These are phyloP conservation scores for Suhomyces maxii DNA, from an alignment of 1,139 yeast species.

Conservation along the genomic window DNA sequence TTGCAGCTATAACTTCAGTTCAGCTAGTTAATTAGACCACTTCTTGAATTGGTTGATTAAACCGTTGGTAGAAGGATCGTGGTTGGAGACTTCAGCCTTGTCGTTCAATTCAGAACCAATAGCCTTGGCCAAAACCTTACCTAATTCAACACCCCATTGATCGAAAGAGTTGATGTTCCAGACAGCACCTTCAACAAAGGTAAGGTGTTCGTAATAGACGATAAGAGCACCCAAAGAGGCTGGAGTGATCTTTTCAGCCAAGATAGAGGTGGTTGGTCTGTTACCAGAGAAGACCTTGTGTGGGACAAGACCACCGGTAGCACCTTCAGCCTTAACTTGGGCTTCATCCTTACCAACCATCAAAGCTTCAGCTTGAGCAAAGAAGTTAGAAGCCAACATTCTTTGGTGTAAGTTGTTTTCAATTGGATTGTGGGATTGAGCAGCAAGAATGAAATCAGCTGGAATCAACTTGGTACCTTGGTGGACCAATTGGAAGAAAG, in stretches of 20 bases:
- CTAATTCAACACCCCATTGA: slow-evolving; percentile 99
- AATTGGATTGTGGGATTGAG: slow-evolving; percentile 97
- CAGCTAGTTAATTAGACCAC: slow-evolving; percentile 54
- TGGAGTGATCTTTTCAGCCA: slow-evolving; percentile 94
- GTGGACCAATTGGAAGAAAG: slow-evolving; percentile 98
- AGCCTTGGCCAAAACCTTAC: slow-evolving; percentile 95
- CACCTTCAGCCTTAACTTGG: slow-evolving; percentile 87
- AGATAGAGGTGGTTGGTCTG: slow-evolving; percentile 97
- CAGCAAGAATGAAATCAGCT: slow-evolving; percentile 93
- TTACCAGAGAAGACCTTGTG: slow-evolving; percentile 97
- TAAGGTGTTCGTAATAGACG: slow-evolving; percentile 95
- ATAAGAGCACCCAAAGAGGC: slow-evolving; percentile 93
- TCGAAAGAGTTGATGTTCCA: slow-evolving; percentile 99
- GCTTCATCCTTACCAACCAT: slow-evolving; percentile 92
- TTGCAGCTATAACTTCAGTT: background rate
- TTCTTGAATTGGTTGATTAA: slow-evolving; percentile 91
- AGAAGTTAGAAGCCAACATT: slow-evolving; percentile 97
- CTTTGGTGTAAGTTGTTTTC: slow-evolving; percentile 91
- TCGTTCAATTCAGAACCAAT: slow-evolving; percentile 85
- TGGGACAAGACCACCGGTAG: slow-evolving; percentile 80
- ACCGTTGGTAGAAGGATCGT: slow-evolving; percentile 89
- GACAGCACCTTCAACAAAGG: slow-evolving; percentile 97
- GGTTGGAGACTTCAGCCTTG: slow-evolving; percentile 55
- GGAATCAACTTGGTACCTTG: slow-evolving; percentile 98
- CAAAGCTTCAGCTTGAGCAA: slow-evolving; percentile 97